phyloP scores from a whole-genome alignment of 179 eudicot genomes.

The Corrigiola litoralis region DNA sequence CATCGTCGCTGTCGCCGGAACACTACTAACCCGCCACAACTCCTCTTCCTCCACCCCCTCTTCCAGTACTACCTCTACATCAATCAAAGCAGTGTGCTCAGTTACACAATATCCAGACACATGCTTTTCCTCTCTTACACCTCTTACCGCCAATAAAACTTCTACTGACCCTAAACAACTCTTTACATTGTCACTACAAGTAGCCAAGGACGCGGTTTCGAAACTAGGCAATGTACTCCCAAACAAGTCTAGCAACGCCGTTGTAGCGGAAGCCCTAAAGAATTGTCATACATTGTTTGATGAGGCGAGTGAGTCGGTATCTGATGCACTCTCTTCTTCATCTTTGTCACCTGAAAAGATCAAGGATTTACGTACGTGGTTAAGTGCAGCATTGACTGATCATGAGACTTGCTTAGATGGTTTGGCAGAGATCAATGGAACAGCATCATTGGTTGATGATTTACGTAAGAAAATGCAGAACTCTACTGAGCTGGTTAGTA shows the following conservation, averaged over 20 bases:
- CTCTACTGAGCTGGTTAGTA: conserved; percentile 50
- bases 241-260: conserved; percentile 1
- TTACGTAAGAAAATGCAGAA: conserved; percentile 22
- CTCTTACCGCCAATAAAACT: background rate
- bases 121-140: conserved; percentile 24
- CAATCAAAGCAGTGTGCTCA: conserved; percentile 48
- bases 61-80: conserved; percentile 21
- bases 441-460: conserved; percentile 15
- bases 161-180: conserved; percentile 34
- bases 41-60: conserved; percentile 7
- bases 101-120: conserved; percentile 47
- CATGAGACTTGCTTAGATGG: conserved; percentile 69
- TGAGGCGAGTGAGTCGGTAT: conserved; percentile 44
- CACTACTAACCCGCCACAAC: conserved; percentile 21
- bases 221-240: conserved; percentile 18
- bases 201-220: conserved; percentile 20
- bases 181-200: conserved; percentile 39
- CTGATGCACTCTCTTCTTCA: conserved; percentile 43
- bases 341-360: conserved; percentile 10
- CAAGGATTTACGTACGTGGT: conserved; percentile 47
- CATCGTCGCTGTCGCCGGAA: conserved; percentile 32
- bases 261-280: conserved; percentile 12
- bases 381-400: conserved; percentile 54
- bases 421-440: conserved; percentile 32
- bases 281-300: conserved; percentile 37